Conservation (phyloP, 192 early-diverging fungal genomes). For the Backusella liffmaniae region DNA sequence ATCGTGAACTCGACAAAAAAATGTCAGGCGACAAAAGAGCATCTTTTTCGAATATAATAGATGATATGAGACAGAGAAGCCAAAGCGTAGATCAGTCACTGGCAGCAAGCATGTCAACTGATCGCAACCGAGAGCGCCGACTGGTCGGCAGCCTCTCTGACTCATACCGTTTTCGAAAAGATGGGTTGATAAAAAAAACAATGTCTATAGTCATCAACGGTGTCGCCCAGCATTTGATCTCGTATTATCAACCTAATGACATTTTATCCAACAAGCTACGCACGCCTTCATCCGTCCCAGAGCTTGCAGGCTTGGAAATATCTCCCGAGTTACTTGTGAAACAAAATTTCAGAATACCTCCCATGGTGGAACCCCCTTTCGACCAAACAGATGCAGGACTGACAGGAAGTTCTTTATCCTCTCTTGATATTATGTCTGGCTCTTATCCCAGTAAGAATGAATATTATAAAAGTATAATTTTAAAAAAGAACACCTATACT, state of each 20-base stretch:
- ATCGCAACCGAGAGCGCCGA: conserved; percentile 53
- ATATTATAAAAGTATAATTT: neutral
- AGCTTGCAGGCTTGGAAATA: conserved; percentile 54
- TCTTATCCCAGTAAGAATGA: neutral
- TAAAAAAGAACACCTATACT: too few relatives aligned
- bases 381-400: conserved; percentile 15
- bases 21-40: conserved; percentile 16
- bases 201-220: conserved; percentile 72
- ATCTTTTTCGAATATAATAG: conserved; percentile 5
- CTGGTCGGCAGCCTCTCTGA: conserved; percentile 57
- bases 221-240: conserved; percentile 55
- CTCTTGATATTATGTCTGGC: neutral
- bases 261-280: conserved; percentile 47
- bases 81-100: neutral
- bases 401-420: neutral
- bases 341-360: conserved; percentile 60
- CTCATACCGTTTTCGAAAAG: conserved; percentile 54
- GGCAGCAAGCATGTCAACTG: conserved; percentile 9
- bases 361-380: conserved; percentile 35
- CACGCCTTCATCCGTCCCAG: conserved; percentile 53
- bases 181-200: conserved; percentile 76
- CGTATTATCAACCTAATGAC: conserved; percentile 58
- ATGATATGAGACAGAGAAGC: conserved; percentile 4
- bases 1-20: conserved; percentile 65
- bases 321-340: conserved; percentile 57